These are phyloP conservation scores for Clohesyomyces aquaticus DNA, from an alignment of 495 filamentous ascomycete genomes.

Conservation along the genomic window DNA sequence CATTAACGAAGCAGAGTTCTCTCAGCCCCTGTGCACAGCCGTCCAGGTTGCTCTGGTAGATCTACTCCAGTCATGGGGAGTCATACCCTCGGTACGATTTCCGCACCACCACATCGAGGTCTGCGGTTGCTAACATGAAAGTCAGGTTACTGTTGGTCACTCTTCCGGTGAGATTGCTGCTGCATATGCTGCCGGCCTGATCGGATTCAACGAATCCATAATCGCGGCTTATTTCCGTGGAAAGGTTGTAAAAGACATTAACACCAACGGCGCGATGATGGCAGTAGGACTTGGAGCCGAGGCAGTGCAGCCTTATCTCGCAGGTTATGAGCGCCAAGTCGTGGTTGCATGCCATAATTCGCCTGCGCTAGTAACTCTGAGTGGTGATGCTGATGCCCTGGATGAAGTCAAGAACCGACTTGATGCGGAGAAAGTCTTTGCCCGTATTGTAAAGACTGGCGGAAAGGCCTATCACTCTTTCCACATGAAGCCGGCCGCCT, in stretches of 20 bases:
- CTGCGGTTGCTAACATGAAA: too few species aligned
- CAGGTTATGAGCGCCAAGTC: background rate
- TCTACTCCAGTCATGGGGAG: background rate
- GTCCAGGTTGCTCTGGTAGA: conserved; percentile 5
- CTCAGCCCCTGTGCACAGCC: background rate
- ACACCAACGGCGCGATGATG: conserved; percentile 10
- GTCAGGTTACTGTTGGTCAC: conserved; percentile 8
- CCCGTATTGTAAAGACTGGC: too few species aligned
- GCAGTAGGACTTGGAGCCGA: conserved; percentile 18
- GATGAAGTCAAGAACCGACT: too few species aligned
- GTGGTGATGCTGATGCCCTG: too few species aligned
- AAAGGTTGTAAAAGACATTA: background rate
- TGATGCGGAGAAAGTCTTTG: too few species aligned
- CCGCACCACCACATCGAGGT: too few species aligned
- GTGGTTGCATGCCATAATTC: conserved; percentile 18
- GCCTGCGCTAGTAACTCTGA: too few species aligned
- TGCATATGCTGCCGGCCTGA: background rate
- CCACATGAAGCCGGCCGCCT: conserved; percentile 8
- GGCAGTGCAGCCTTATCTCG: background rate
- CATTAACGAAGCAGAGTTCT: background rate
- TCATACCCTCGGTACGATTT: too few species aligned
- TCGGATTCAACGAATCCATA: background rate
- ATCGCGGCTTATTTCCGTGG: conserved; percentile 3
- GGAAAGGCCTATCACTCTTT: conserved; percentile 17
- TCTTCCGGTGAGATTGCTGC: conserved; percentile 12